A percentile compares a stretch with the other conserved stretches of the same genome.
Evolutionary conservation across 192 early-diverging fungal genomes (phyloP).

Genomic region (Coemansia sp.): DNA sequence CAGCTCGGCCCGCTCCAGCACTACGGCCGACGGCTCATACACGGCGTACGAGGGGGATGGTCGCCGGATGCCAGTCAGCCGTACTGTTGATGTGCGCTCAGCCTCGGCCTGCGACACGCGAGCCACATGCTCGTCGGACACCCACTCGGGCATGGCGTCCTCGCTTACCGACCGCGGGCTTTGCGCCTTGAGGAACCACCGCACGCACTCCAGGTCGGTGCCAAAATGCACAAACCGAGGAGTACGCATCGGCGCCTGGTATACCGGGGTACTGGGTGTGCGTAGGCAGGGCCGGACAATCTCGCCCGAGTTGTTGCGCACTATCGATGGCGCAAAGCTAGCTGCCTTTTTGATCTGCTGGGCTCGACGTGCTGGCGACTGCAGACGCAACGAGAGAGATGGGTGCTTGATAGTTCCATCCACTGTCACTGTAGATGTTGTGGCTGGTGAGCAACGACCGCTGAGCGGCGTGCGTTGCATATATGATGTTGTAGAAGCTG

Average conservation of each 20-base stretch:
- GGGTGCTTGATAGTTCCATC: conserved; percentile 2
- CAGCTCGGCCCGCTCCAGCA: conserved; percentile 62
- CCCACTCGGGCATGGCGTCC: conserved; percentile 38
- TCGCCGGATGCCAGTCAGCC: conserved; percentile 41
- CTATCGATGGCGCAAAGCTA: conserved; percentile 22
- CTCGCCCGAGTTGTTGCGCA: conserved; percentile 56
- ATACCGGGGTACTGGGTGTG: conserved; percentile 15
- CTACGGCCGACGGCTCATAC: conserved; percentile 57
- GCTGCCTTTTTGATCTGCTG: conserved; percentile 27
- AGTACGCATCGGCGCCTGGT: conserved; percentile 27
- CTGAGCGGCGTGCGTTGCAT: conserved; percentile 18
- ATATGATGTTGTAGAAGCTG: conserved; percentile 30
- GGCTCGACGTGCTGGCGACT: conserved; percentile 7
- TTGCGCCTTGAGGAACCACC: conserved; percentile 72
- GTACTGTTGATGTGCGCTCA: conserved; percentile 26
- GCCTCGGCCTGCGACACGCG: conserved; percentile 4
- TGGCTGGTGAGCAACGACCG: conserved; percentile 20
- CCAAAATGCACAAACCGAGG: conserved; percentile 72
- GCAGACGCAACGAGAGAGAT: conserved; percentile 20
- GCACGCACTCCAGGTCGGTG: conserved; percentile 68
- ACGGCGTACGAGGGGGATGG: conserved; percentile 46
- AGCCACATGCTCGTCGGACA: conserved; percentile 27
- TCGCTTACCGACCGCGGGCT: conserved; percentile 59
- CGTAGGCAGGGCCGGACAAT: conserved; percentile 52
- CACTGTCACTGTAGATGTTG: conserved; percentile 6